Evolutionary conservation across 148 eudicot species (phyloP), one percentile per base, ranked within the genome.

Genomic region (Euryodendron excelsum): DNA sequence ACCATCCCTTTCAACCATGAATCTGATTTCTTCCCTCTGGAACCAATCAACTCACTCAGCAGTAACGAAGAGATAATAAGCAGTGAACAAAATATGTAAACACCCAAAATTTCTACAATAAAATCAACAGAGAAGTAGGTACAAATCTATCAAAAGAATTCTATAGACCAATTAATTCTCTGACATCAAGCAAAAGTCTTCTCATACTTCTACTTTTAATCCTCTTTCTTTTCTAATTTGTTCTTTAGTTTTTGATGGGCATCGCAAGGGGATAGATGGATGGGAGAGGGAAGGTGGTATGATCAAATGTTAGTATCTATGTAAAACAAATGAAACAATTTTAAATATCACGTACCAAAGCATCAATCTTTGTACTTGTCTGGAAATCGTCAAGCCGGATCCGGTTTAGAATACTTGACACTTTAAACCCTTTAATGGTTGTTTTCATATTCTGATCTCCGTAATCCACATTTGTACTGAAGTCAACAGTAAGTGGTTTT

Each of bases 291-390:
- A 36, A 66, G 70, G 70, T 36, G 13, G 15, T 17, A 10, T 17
- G 20, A 52, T 52, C 56, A 52, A 52, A 52, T 52, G 56, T 52
- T n/a, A n/a, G n/a, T n/a, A n/a, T n/a, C n/a, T n/a, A n/a, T n/a
- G n/a, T n/a, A n/a, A 52, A 73, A 63, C 12, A 8, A 61, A 34
- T 23, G 36, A 41, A 50, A 31, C 23, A 13, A 61, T 25, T 25
- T 61, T 44, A 75, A 25, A 15, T 71, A 58, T 69, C 33, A 83
- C 89, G 36, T 96, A 96, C 99, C 98, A 96, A 78, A 55, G 99
- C 99, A 77, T 96, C 99, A 39, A 93, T 91, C 84, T 96, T 96
- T 48, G 99, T 96, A 84, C 99, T 96, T 39, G 99, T 91, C 87
- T 96, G 95, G 80, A 96, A 96, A 73, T 89, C 88, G 73, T 90